Evolutionary conservation across 495 filamentous ascomycete species (phyloP), one percentile per base, ranked within the genome.

Genomic region (Staphylotrichum longicolle): DNA sequence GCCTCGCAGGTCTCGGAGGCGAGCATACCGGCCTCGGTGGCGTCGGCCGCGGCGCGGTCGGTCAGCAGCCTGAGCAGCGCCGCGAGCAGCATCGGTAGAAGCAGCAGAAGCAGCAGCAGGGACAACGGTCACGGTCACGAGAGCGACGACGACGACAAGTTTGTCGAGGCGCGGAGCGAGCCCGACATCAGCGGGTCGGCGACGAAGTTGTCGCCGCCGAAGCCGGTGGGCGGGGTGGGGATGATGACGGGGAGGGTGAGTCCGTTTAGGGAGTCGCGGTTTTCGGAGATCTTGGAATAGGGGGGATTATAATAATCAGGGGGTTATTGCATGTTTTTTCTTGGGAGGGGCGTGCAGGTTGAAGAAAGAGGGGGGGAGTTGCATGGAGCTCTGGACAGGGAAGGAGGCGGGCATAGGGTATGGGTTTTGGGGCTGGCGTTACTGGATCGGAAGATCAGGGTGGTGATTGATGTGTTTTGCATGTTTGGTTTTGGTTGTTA

Each of bases 221-320:
- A 61, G 8, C 62, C 45, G 52, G 42, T 42, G 47, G 41, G 20
- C 5, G 41, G 41, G 7, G 35, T 6, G 33, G 33, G n/a, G 37
- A 7, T 44, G 37, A 15, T 47, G 57, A 35, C 61, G n/a, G 64
- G 65, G 41, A 60, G 65, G 47, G 72, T 68, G 10, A 83, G 79
- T 54, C 79, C 79, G 11, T 67, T 64, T 9, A 67, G 77, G 61
- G 77, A 77, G 58, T 77, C 71, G 50, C 65, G 72, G 62, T 78
- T 75, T 49, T 71, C 66, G 51, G 72, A 77, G 72, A 72, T 66
- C 45, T 54, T 72, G 51, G 63, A 39, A 55, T 27, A 27, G 20
- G 20, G 20, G 20, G 20, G 20, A 27, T 27, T 27, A 27, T 27
- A 27, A 27, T 27, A 27, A 27, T 27, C 20, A 27, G 20, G 15